phyloP scores from a whole-genome alignment of 78 protist genomes.

The Dictyostelium purpureum region DNA sequence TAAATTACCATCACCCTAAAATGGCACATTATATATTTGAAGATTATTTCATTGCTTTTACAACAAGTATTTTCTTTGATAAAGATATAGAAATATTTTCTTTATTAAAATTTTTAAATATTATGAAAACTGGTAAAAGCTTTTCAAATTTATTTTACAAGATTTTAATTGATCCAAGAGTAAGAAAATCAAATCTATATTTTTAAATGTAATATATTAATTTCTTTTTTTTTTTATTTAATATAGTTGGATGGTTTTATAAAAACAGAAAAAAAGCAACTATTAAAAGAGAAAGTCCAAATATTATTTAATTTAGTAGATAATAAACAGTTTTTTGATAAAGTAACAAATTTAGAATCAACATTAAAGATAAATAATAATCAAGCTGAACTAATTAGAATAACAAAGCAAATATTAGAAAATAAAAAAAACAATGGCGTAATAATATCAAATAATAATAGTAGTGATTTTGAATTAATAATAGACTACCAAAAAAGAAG shows the following conservation, averaged over 20 bases:
- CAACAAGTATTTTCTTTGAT: neutral
- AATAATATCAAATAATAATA: too few species aligned
- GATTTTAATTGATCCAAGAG: neutral
- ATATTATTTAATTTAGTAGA: neutral
- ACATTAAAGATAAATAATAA: neutral
- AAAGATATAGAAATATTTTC: neutral
- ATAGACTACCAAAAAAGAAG: neutral
- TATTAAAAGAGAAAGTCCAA: neutral
- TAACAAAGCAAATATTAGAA: too few species aligned
- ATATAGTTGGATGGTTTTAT: neutral
- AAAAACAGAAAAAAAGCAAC: neutral
- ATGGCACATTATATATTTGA: neutral
- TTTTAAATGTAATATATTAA: neutral
- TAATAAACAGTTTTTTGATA: neutral
- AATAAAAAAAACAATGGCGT: too few species aligned
- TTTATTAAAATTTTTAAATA: neutral
- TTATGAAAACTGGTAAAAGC: neutral
- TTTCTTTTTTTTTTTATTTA: neutral
- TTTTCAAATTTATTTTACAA: neutral
- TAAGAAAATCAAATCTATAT: neutral
- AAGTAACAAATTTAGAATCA: neutral
- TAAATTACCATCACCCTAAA: slow-evolving; percentile 9
- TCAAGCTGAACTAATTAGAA: neutral
- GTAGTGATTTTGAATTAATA: neutral
- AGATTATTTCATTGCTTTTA: neutral